phyloP scores from a whole-genome alignment of 495 filamentous ascomycete genomes.

The Durotheca rogersii region DNA sequence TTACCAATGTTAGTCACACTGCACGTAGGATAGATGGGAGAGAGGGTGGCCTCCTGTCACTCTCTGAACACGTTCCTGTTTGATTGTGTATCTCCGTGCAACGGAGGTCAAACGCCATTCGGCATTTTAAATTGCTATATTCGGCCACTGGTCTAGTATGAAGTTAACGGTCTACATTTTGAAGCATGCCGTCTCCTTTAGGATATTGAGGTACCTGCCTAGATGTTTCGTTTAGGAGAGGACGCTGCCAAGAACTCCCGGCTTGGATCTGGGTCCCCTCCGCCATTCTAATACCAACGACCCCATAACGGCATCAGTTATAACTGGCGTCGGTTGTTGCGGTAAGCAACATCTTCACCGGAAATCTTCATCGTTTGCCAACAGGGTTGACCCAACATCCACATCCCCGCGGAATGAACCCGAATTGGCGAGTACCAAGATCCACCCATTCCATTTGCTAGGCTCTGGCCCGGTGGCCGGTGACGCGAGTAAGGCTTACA shows the following conservation, averaged over 20 bases:
- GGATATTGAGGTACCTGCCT: not conserved
- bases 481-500: constrained; percentile 5
- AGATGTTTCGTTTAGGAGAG: not conserved
- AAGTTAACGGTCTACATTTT: no score
- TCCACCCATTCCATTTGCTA: constrained; percentile 8
- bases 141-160: no score
- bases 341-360: constrained; percentile 4
- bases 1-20: not conserved
- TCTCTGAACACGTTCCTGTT: not conserved
- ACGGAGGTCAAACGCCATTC: not conserved
- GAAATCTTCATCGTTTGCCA: constrained; percentile 4
- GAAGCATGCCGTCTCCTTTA: no score
- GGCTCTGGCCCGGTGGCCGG: constrained; percentile 1
- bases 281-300: no score
- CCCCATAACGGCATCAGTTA: no score
- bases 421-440: not conserved
- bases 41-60: no score
- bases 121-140: not conserved
- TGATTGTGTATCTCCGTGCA: not conserved
- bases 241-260: constrained; percentile 7
- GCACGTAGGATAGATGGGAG: not conserved
- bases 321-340: not conserved
- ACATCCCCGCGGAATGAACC: constrained; percentile 10
- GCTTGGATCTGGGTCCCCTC: no score
- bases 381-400: constrained; percentile 3